Conservation (phyloP, 2,329 filamentous ascomycete genomes). For the Aureobasidium sp. region DNA sequence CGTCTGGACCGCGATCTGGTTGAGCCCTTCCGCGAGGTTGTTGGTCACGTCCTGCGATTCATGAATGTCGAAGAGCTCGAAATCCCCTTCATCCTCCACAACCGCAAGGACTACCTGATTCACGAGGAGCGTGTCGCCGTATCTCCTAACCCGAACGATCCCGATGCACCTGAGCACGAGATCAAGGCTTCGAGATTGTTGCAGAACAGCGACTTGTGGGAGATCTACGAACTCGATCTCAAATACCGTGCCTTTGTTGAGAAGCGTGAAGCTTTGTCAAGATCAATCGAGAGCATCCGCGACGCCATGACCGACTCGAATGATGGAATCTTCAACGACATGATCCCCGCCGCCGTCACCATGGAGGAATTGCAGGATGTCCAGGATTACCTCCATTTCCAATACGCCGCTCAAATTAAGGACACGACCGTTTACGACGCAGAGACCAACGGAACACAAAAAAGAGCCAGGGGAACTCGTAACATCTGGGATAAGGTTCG, state of each 20-base stretch:
- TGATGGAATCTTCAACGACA: constrained; percentile 70
- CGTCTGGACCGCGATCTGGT: constrained; percentile 59
- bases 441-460: constrained; percentile 59
- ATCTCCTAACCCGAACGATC: constrained; percentile 55
- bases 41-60: constrained; percentile 89
- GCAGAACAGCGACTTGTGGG: constrained; percentile 89
- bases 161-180: constrained; percentile 62
- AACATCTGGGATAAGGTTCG: constrained; percentile 78
- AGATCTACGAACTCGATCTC: constrained; percentile 86
- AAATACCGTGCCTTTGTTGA: constrained; percentile 91
- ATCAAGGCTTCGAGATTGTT: constrained; percentile 78
- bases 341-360: constrained; percentile 69
- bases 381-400: constrained; percentile 94
- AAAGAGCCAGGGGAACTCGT: constrained; percentile 73
- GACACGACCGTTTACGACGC: constrained; percentile 60
- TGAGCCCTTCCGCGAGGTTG: constrained; percentile 75
- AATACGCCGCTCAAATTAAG: constrained; percentile 75
- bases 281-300: constrained; percentile 47
- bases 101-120: constrained; percentile 95
- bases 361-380: constrained; percentile 96
- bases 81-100: constrained; percentile 95
- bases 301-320: constrained; percentile 45
- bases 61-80: constrained; percentile 92
- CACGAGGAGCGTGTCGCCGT: constrained; percentile 67
- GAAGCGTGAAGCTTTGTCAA: constrained; percentile 78